Conservation (phyloP, 768 basidiomycete genomes). For the Amyloporia xantha region DNA sequence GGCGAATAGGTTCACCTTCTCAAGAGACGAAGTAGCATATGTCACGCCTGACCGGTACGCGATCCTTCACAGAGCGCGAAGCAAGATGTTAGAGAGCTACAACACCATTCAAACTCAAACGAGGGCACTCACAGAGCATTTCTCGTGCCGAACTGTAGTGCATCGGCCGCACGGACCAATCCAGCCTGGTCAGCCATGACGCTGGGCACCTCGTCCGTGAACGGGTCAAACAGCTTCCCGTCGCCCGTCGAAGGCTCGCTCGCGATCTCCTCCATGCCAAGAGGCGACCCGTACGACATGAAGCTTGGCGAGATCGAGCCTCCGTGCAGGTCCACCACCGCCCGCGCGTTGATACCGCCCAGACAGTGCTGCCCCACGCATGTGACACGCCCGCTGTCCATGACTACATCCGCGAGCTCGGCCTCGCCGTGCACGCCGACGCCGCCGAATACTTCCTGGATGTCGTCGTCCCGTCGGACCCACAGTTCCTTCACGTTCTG, state of each 20-base stretch:
- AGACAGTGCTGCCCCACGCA: constrained; percentile 28
- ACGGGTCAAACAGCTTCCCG: constrained; percentile 52
- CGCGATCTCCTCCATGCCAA: constrained; percentile 67
- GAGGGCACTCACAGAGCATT: constrained; percentile 56
- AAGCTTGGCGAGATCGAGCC: constrained; percentile 66
- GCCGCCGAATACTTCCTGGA: constrained; percentile 33
- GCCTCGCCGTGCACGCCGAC: constrained; percentile 10
- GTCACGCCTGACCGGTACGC: constrained; percentile 55
- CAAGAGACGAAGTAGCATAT: constrained; percentile 34
- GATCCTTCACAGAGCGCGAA: too few relatives aligned
- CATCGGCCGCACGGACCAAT: constrained; percentile 65
- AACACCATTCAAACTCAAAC: constrained; percentile 1
- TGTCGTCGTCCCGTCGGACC: constrained; percentile 19
- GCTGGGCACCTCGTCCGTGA: constrained; percentile 37
- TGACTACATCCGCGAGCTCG: constrained; percentile 25
- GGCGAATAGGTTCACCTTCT: constrained; percentile 16
- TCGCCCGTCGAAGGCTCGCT: constrained; percentile 66
- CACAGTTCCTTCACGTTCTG: constrained; percentile 46
- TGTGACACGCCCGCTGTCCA: constrained; percentile 33
- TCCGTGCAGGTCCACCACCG: constrained; percentile 55
- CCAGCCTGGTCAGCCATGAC: constrained; percentile 45
- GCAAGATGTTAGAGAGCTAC: not conserved
- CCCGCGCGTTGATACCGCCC: constrained; percentile 32
- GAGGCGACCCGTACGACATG: constrained; percentile 60
- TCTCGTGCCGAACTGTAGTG: constrained; percentile 61